Conservation (phyloP, 768 basidiomycete genomes). For the Lactarius quietus region DNA sequence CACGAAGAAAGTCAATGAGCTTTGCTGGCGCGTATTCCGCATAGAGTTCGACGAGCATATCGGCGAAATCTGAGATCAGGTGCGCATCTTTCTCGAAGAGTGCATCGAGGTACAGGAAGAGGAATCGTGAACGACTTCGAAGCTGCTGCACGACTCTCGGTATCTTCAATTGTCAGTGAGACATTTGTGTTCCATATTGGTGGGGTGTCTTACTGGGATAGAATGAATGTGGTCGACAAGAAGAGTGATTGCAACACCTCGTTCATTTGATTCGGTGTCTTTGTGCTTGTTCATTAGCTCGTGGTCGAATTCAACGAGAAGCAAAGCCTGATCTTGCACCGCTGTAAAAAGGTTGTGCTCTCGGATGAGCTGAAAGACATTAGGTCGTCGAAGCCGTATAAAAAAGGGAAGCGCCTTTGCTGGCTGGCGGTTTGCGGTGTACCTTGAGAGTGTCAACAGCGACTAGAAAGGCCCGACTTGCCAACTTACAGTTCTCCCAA, state of each 20-base stretch:
- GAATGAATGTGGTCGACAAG: slow-evolving; percentile 95
- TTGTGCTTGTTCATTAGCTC: slow-evolving; percentile 66
- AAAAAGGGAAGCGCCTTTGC: slow-evolving; percentile 92
- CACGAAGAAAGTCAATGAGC: slow-evolving; percentile 87
- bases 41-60: slow-evolving; percentile 87
- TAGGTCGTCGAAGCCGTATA: slow-evolving; percentile 77
- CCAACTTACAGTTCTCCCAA: slow-evolving; percentile 76
- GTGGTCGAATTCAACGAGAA: slow-evolving; percentile 92
- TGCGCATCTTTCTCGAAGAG: slow-evolving; percentile 84
- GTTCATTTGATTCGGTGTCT: slow-evolving; percentile 39
- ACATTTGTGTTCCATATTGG: background rate
- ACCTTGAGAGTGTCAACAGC: slow-evolving; percentile 44
- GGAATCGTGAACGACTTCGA: slow-evolving; percentile 65
- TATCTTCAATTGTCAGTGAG: slow-evolving; percentile 49
- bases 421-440: slow-evolving; percentile 83
- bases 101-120: slow-evolving; percentile 92
- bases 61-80: slow-evolving; percentile 75
- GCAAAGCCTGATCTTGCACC: slow-evolving; percentile 88
- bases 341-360: slow-evolving; percentile 94
- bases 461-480: background rate
- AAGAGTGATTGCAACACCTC: slow-evolving; percentile 79
- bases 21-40: slow-evolving; percentile 79
- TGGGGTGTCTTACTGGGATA: slow-evolving; percentile 65
- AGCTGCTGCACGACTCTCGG: slow-evolving; percentile 87
- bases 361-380: slow-evolving; percentile 92